Evolutionary conservation across 176 grass and related monocot species (phyloP), one percentile per base, ranked within the genome.

Genomic region (Stipa capillata): DNA sequence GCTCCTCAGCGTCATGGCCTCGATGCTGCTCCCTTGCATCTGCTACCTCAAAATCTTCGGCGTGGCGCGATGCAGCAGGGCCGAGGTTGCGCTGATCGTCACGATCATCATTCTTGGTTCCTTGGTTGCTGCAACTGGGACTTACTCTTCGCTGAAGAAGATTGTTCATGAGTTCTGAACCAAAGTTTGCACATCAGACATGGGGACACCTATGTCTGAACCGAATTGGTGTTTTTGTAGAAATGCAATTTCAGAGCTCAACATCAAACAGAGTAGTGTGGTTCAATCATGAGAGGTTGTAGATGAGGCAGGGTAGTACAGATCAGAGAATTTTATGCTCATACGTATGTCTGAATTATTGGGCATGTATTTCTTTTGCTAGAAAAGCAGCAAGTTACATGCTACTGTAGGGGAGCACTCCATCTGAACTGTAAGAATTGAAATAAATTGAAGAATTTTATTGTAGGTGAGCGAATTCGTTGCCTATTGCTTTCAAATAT

Each of bases 41-140:
- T 93, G 91, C 64, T 97, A 97, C 85, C 71, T 97, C 54, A 91
- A 87, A 74, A 97, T 97, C 65, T 76, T 87, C 17, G 86, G 88
- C 4, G 24, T 39, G 1, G 4, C 81, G 9, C 85, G 65, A 18
- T 77, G 88, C 47, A 44, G 66, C 47, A 83, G 41, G 77, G 60
- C 61, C 0, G 94, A 97, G 76, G 71, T 80, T 34, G 70, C 37
- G 64, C 61, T 89, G 8, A 83, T 97, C 63, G 49, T 15, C 6
- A 51, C 37, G 17, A 91, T 97, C 17, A 21, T 93, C 18, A 39
- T 73, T 21, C 82, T 93, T 7, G 94, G 91, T 8, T 83, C 69
- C 29, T 58, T 93, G 20, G 84, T 91, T 0, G 91, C 91, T 0
- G 73, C 45, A 3, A 57, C 42, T 2, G 91, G 91, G 43, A 97